phyloP scores from a whole-genome alignment of 2,329 filamentous ascomycete genomes.

The Diplodia intermedia region DNA sequence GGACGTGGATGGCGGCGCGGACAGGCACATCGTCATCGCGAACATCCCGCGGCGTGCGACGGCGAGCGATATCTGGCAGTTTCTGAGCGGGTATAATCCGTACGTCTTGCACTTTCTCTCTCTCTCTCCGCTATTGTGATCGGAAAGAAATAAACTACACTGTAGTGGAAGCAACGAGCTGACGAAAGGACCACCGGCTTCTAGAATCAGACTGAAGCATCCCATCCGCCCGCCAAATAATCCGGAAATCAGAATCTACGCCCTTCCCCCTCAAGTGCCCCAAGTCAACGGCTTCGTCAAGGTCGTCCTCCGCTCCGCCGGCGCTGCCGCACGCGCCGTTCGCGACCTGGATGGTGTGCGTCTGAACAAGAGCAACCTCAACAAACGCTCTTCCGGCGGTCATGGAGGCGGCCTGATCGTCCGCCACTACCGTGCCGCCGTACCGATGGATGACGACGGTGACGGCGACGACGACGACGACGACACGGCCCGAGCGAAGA shows the following conservation, averaged over 20 bases:
- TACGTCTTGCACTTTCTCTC: not conserved
- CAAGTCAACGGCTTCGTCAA: slow-evolving; percentile 7
- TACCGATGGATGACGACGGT: not conserved
- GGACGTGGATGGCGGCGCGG: not conserved
- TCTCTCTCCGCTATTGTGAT: not conserved
- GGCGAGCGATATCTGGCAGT: not conserved
- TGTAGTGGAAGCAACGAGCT: not conserved
- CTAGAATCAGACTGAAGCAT: slow-evolving; percentile 13
- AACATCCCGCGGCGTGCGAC: slow-evolving; percentile 2
- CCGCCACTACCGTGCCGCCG: slow-evolving; percentile 5
- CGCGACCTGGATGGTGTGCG: slow-evolving; percentile 6
- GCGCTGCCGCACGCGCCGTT: slow-evolving; percentile 2
- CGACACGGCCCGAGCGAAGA: not conserved
- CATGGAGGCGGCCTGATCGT: not conserved
- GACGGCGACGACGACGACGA: too few species aligned
- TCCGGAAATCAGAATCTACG: slow-evolving; percentile 22
- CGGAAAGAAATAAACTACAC: not conserved
- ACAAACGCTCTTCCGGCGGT: too few species aligned
- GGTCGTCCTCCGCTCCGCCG: not conserved
- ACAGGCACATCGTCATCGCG: slow-evolving; percentile 19
- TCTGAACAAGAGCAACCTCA: not conserved
- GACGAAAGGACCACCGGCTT: not conserved
- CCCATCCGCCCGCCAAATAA: slow-evolving; percentile 13
- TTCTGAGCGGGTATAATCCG: not conserved
- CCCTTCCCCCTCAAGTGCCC: not conserved